Evolutionary conservation across 345 rosid species (phyloP).

Genomic region (Citrus mangshanensis): DNA sequence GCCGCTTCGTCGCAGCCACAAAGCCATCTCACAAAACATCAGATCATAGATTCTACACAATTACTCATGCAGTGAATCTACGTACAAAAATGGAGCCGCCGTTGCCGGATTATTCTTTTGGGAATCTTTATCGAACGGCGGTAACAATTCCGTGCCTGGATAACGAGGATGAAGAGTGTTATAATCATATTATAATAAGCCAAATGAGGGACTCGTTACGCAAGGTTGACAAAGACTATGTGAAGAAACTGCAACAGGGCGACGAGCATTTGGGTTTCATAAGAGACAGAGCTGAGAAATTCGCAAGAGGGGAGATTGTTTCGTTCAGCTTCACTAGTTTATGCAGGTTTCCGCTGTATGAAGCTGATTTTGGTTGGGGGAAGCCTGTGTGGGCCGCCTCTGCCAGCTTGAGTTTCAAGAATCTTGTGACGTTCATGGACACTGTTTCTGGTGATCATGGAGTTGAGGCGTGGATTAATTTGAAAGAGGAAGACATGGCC

Average conservation of each 20-base stretch:
- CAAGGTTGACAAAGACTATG: constrained; percentile 23
- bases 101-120: constrained; percentile 25
- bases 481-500: constrained; percentile 29
- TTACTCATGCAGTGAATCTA: constrained; percentile 30
- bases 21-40: background rate
- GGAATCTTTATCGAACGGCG: constrained; percentile 28
- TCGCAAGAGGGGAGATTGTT: constrained; percentile 27
- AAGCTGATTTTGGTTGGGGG: constrained; percentile 42
- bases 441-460: constrained; percentile 23
- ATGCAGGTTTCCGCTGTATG: constrained; percentile 38
- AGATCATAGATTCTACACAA: background rate
- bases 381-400: constrained; percentile 28
- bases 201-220: constrained; percentile 26
- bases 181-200: constrained; percentile 13
- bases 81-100: constrained; percentile 13
- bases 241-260: constrained; percentile 32
- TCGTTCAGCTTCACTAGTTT: constrained; percentile 30
- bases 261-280: constrained; percentile 21
- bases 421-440: constrained; percentile 24
- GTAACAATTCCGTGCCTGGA: constrained; percentile 7
- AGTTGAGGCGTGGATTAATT: constrained; percentile 29
- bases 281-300: constrained; percentile 3
- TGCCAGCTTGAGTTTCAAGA: constrained; percentile 18
- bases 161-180: background rate
- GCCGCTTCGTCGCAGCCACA: constrained; percentile 13